Conservation (phyloP, 2,329 filamentous ascomycete genomes). For the Xylariaceae sp. region DNA sequence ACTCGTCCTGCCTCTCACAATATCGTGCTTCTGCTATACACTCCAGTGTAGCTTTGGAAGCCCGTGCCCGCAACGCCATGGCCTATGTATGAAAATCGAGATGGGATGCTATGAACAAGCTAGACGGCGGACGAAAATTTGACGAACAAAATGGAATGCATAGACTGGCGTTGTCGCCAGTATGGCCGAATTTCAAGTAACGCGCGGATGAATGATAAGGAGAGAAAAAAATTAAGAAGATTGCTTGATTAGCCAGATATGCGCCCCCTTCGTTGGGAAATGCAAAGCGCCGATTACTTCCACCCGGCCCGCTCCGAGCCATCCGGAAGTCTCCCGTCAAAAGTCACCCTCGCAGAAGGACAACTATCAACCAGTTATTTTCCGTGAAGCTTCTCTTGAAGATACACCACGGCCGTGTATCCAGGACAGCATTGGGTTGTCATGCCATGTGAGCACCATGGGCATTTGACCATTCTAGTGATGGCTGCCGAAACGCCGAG, state of each 20-base stretch:
- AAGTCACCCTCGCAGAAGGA: background rate
- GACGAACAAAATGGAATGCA: background rate
- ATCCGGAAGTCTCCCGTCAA: background rate
- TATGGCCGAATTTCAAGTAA: constrained; percentile 5
- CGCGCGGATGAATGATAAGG: too few relatives aligned
- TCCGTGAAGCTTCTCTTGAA: constrained; percentile 57
- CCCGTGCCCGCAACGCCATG: constrained; percentile 8
- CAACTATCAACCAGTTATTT: constrained; percentile 16
- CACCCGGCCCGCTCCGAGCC: background rate
- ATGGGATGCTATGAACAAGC: constrained; percentile 15
- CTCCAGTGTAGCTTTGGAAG: constrained; percentile 9
- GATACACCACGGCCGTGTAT: constrained; percentile 60
- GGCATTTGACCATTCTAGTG: constrained; percentile 60
- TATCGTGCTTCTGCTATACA: constrained; percentile 6
- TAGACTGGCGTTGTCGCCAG: background rate
- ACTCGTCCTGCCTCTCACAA: background rate
- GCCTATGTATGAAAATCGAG: constrained; percentile 16
- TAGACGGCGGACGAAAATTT: constrained; percentile 1
- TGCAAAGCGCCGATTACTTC: background rate
- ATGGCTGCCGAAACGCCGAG: constrained; percentile 52
- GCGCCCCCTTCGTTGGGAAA: background rate
- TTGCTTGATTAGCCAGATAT: background rate
- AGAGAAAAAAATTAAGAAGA: constrained; percentile 2
- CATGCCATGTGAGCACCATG: constrained; percentile 70
- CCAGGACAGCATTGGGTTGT: constrained; percentile 63